Conservation (phyloP, 73 alveolate genomes). For the Uronychia setigera region DNA sequence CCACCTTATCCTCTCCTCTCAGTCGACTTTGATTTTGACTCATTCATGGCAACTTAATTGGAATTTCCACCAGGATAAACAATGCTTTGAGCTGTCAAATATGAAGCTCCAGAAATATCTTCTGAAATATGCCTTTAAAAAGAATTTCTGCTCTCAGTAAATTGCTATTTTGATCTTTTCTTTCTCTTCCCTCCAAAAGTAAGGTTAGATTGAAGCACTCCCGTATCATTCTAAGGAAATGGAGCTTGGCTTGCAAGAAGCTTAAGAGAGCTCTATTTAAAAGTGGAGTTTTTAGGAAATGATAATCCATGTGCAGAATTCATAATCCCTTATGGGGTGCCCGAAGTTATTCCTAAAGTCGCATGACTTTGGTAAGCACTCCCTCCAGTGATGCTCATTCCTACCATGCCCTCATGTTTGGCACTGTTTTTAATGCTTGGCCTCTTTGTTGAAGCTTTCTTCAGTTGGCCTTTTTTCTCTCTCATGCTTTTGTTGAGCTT, state of each 20-base stretch:
- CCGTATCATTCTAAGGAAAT: not conserved
- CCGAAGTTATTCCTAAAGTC: not conserved
- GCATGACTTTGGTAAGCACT: not conserved
- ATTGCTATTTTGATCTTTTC: not conserved
- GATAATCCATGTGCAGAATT: not conserved
- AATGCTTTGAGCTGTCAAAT: not conserved
- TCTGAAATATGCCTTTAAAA: not conserved
- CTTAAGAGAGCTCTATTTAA: not conserved
- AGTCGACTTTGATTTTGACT: not conserved
- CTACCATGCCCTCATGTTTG: not conserved
- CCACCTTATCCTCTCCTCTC: constrained; percentile 5
- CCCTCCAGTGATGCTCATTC: not conserved
- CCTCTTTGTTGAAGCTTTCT: not conserved
- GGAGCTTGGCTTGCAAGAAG: not conserved
- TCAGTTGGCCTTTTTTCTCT: not conserved
- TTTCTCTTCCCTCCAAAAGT: not conserved
- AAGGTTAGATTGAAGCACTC: not conserved
- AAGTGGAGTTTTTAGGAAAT: not conserved
- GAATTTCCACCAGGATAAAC: not conserved
- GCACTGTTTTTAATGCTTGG: not conserved
- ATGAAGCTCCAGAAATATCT: not conserved
- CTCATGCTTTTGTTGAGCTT: not conserved
- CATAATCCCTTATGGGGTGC: not conserved
- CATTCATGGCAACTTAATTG: not conserved
- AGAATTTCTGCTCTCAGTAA: not conserved